These are phyloP conservation scores for Leccinum incarnatum DNA, from an alignment of 768 basidiomycete species.

Conservation along the genomic window DNA sequence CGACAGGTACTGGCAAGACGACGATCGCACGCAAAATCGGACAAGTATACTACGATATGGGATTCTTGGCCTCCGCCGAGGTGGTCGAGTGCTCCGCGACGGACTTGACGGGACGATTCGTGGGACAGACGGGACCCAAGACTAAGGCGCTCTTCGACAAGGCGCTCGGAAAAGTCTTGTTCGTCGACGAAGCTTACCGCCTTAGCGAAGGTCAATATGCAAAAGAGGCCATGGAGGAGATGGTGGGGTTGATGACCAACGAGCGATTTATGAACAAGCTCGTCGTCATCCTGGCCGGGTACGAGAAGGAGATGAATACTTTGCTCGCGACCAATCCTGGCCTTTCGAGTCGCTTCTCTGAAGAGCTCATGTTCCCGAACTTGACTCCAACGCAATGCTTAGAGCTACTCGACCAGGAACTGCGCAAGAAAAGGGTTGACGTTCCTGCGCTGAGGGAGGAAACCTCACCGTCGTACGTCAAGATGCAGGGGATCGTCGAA, in stretches of 20 bases:
- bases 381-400: not conserved
- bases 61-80: not conserved
- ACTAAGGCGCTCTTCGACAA: not conserved
- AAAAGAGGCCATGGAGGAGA: not conserved
- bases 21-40: not conserved
- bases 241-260: not conserved
- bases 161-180: not conserved
- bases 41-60: not conserved
- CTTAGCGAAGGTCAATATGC: not conserved
- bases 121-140: not conserved
- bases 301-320: not conserved
- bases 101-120: not conserved
- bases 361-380: not conserved
- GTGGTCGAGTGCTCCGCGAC: not conserved
- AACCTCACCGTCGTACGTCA: not conserved
- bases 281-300: not conserved
- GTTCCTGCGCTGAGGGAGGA: not conserved
- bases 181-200: not conserved
- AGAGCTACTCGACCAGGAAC: not conserved
- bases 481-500: not conserved
- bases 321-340: not conserved
- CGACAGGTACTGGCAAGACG: not conserved
- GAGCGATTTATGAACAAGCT: not conserved
- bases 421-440: not conserved
- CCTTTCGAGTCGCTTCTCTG: not conserved